Evolutionary conservation across 257 asterid genomes (phyloP).

Genomic region (Salvia splendens): DNA sequence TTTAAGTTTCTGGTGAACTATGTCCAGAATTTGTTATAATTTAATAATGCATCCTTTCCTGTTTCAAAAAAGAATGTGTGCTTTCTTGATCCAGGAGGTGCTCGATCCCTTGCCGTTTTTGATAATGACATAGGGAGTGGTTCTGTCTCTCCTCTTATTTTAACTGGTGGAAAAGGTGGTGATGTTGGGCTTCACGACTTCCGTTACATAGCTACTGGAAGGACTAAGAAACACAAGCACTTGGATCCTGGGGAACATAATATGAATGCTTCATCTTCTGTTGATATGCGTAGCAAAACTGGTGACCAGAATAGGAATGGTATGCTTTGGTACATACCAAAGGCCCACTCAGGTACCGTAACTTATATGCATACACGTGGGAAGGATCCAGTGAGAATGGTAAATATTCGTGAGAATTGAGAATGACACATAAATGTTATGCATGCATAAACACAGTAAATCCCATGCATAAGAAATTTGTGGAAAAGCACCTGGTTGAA

Average conservation of each 20-base stretch:
- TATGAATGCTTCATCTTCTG: constrained; percentile 56
- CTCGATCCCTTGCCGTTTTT: constrained; percentile 80
- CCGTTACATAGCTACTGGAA: constrained; percentile 98
- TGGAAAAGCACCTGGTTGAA: no score
- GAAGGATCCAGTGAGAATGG: no score
- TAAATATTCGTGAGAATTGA: no score
- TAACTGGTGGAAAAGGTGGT: constrained; percentile 93
- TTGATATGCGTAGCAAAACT: constrained; percentile 65
- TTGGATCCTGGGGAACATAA: constrained; percentile 59
- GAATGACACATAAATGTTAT: no score
- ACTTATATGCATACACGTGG: constrained; percentile 1
- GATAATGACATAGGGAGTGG: constrained; percentile 95
- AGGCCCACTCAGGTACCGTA: constrained; percentile 91
- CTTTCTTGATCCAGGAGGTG: constrained; percentile 71
- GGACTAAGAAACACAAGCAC: constrained; percentile 82
- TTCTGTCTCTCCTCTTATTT: constrained; percentile 85
- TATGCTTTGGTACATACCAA: constrained; percentile 99
- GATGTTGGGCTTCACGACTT: constrained; percentile 99
- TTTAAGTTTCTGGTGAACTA: constrained; percentile 24
- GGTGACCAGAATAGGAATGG: constrained; percentile 99
- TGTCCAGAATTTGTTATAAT: constrained; percentile 16
- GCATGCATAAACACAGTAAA: no score
- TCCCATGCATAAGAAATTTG: no score
- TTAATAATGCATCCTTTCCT: constrained; percentile 4
- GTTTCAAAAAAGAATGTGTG: neutral